Conservation (phyloP, 2,329 filamentous ascomycete genomes). For the Hymenoscyphus fructigenus region DNA sequence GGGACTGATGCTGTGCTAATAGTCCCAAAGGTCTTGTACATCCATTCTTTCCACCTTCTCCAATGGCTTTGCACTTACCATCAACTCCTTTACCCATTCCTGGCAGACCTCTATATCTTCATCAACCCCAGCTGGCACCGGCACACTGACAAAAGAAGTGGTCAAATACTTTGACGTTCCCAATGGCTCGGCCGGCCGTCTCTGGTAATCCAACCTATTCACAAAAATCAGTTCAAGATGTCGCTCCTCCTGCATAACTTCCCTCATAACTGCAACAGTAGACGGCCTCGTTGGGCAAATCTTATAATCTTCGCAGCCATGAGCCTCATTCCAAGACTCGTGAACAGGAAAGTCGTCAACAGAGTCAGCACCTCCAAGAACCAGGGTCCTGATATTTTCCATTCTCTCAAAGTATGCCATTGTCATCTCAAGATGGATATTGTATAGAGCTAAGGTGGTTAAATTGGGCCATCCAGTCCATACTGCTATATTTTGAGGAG, state of each 20-base stretch:
- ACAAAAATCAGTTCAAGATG: constrained; percentile 15
- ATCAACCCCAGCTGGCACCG: constrained; percentile 43
- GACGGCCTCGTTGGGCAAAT: neutral
- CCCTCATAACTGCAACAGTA: constrained; percentile 29
- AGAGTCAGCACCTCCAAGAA: neutral
- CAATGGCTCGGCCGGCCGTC: constrained; percentile 23
- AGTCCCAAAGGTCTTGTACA: neutral
- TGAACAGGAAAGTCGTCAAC: neutral
- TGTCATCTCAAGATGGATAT: neutral
- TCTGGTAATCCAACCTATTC: constrained; percentile 15
- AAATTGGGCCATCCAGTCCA: neutral
- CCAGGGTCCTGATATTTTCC: neutral
- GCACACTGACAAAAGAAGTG: constrained; percentile 43
- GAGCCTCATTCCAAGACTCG: neutral
- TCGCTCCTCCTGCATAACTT: constrained; percentile 21
- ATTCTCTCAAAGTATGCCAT: neutral
- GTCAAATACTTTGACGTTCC: constrained; percentile 37
- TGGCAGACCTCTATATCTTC: constrained; percentile 40
- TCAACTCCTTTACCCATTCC: constrained; percentile 41
- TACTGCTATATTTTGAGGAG: neutral
- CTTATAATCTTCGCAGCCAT: neutral
- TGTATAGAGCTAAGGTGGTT: neutral
- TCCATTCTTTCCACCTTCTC: neutral
- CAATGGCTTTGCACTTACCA: constrained; percentile 25
- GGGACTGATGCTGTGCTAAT: neutral